Base-by-base conservation (phyloP, 371 early-diverging fungal genomes). In the Conidiobolus incongruus region DNA sequence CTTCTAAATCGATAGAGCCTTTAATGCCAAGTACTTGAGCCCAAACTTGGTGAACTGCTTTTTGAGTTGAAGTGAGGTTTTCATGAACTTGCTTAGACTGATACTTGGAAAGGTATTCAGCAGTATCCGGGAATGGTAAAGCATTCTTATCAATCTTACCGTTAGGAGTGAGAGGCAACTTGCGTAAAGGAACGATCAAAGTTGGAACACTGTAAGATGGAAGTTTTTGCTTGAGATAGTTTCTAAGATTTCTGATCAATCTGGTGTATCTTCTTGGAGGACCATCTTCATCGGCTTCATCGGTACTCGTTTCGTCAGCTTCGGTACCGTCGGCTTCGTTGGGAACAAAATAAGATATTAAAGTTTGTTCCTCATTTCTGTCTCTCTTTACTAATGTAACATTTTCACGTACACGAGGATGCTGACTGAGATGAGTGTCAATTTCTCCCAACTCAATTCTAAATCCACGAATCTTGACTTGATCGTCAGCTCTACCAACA, bases 391-490 rank as follows among this genome's bases (percentile, higher is more conserved):
- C 93, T 48, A 93, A 62, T 0, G 94, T 92, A 5, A 88, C 89
- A 52, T 91, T 94, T 59, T 93, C 93, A 33, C 93, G 75, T 22
- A 96, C 77, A 28, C 70, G 55, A 20, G 86, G 75, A 55, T 91
- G 88, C 55, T 88, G 88, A 38, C 81, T 77, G 42, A 94, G 64
- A 52, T 87, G 86, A 7, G 87, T 91, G 52, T 93, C 89, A 49
- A 97, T 91, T 60, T 97, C 97, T 46, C 88, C 87, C 41, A 97
- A 63, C 61, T 97, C 97, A 45, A 94, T 95, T 49, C 97, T 77
- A 79, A 93, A 93, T 23, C 97, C 95, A 54, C 95, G 84, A 49
- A 97, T 89, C 75, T 96, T 96, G 61, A 97, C 83, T 60, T 95
- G 94, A 58, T 90, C 91, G 60, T 97, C 97, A 4, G 87, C 88